A percentile compares a stretch with the other conserved stretches of the same genome.
Evolutionary conservation across 768 basidiomycete genomes (phyloP).

Genomic region (Boletus edulis): DNA sequence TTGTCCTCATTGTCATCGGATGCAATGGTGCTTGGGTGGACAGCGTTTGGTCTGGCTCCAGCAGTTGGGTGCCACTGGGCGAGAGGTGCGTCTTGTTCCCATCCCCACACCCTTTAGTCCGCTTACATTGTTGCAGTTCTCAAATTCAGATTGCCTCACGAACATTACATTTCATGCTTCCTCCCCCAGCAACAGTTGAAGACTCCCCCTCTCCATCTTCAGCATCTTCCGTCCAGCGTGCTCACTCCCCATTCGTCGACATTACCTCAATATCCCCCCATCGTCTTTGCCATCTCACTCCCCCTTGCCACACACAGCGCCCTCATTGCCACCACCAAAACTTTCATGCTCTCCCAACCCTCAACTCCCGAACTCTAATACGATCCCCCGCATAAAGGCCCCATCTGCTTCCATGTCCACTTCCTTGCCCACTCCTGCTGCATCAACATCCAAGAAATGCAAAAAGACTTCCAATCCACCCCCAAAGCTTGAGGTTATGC

Average conservation of each 20-base stretch:
- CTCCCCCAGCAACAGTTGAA: constrained; percentile 78
- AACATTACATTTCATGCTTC: constrained; percentile 95
- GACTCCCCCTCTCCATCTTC: constrained; percentile 82
- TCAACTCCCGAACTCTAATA: constrained; percentile 62
- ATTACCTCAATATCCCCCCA: constrained; percentile 71
- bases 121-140: constrained; percentile 53
- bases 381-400: constrained; percentile 46
- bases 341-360: constrained; percentile 45
- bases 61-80: constrained; percentile 79
- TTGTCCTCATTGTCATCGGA: constrained; percentile 89
- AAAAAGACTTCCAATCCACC: constrained; percentile 52
- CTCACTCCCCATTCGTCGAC: constrained; percentile 78
- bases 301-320: constrained; percentile 54
- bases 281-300: constrained; percentile 79
- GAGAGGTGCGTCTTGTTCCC: constrained; percentile 58
- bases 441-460: constrained; percentile 56
- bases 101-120: background rate
- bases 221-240: constrained; percentile 61
- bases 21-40: constrained; percentile 98
- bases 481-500: constrained; percentile 71
- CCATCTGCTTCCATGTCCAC: constrained; percentile 24
- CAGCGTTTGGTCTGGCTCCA: constrained; percentile 90
- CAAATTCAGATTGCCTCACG: constrained; percentile 97
- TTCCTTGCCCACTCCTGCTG: constrained; percentile 23
- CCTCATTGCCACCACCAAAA: constrained; percentile 44